Evolutionary conservation across 2,329 filamentous ascomycete species (phyloP).

Genomic region (Fusarium cicatricum): DNA sequence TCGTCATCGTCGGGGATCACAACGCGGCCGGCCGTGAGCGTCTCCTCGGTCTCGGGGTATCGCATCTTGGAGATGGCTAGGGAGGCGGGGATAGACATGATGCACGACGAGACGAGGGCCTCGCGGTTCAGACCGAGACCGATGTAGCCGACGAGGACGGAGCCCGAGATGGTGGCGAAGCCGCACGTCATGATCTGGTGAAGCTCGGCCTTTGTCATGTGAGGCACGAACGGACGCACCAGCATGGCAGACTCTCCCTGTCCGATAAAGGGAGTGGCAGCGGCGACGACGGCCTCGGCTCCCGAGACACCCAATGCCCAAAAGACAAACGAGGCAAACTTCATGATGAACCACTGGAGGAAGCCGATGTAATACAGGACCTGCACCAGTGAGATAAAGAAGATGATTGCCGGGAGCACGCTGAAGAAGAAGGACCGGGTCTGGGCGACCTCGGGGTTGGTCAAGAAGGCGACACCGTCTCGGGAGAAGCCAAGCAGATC

Average conservation of each 20-base stretch:
- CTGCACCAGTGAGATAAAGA: conserved; percentile 94
- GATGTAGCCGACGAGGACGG: conserved; percentile 87
- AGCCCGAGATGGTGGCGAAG: conserved; percentile 91
- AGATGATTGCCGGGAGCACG: conserved; percentile 92
- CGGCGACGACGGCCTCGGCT: conserved; percentile 91
- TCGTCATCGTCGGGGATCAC: conserved; percentile 83
- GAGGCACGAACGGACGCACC: conserved; percentile 84
- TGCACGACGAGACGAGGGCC: conserved; percentile 87
- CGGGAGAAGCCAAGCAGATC: conserved; percentile 78
- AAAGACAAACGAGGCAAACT: conserved; percentile 92
- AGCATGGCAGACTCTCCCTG: conserved; percentile 95
- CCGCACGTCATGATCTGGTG: conserved; percentile 94
- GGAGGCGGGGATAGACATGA: conserved; percentile 95
- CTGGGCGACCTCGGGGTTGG: conserved; percentile 52
- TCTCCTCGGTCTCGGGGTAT: conserved; percentile 88
- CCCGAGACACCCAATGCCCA: conserved; percentile 88
- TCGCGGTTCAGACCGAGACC: conserved; percentile 83
- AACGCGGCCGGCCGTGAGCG: conserved; percentile 81
- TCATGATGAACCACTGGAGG: conserved; percentile 88
- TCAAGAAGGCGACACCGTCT: conserved; percentile 77
- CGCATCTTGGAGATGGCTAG: conserved; percentile 89
- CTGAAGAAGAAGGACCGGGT: conserved; percentile 75
- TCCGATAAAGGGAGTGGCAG: conserved; percentile 92
- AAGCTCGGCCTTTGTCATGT: conserved; percentile 86
- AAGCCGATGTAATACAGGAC: conserved; percentile 82